phyloP scores from a whole-genome alignment of 73 alveolate species.

The Blepharisma japonicum region DNA sequence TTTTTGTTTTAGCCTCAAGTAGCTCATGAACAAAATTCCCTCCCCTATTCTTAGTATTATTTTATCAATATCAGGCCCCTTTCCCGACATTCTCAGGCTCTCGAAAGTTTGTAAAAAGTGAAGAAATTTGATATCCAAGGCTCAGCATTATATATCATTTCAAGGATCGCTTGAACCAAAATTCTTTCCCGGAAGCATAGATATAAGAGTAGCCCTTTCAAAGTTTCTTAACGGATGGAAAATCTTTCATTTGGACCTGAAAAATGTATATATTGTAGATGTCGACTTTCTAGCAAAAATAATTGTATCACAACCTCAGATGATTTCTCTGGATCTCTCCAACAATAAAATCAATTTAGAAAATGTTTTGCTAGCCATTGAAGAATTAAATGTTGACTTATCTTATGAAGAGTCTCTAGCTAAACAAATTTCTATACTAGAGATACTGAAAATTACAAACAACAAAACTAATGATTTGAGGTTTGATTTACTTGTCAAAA shows the following conservation, averaged over 20 bases:
- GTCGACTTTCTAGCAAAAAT: background rate
- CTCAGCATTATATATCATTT: background rate
- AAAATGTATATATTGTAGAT: background rate
- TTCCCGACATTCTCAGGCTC: background rate
- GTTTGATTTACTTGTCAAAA: background rate
- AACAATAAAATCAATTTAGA: too few relatives aligned
- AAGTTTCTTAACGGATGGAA: background rate
- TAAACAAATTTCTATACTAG: background rate
- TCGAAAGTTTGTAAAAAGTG: constrained; percentile 1
- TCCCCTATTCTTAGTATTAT: too few relatives aligned
- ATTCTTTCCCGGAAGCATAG: background rate
- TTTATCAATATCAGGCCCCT: background rate
- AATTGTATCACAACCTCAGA: too few relatives aligned
- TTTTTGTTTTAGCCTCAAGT: too few relatives aligned
- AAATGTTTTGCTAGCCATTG: too few relatives aligned
- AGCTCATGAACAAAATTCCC: too few relatives aligned
- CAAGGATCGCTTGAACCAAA: constrained; percentile 21
- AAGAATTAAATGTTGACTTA: too few relatives aligned
- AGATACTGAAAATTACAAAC: background rate
- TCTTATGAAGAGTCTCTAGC: too few relatives aligned
- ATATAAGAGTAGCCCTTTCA: background rate
- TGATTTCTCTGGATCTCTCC: too few relatives aligned
- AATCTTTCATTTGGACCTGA: background rate
- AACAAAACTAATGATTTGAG: background rate
- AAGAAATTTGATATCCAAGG: background rate